phyloP scores from a whole-genome alignment of 2,329 filamentous ascomycete genomes.

The Fusarium foetens region DNA sequence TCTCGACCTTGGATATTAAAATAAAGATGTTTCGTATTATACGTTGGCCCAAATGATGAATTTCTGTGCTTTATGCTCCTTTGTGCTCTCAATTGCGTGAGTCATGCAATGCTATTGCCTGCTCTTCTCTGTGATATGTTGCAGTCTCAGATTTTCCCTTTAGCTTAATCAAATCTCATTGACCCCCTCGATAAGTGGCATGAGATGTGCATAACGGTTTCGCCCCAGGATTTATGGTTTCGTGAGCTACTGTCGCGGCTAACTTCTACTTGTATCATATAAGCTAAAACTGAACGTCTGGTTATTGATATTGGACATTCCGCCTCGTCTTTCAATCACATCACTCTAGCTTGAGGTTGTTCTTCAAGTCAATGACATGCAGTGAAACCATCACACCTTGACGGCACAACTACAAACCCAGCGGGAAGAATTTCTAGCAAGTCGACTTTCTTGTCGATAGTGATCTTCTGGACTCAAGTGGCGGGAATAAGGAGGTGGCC shows the following conservation, averaged over 20 bases:
- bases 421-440: too few relatives aligned
- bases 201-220: neutral
- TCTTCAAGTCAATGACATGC: neutral
- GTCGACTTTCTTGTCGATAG: neutral
- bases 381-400: neutral
- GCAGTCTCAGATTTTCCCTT: neutral
- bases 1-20: neutral
- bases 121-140: neutral
- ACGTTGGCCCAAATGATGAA: too few relatives aligned
- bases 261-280: neutral
- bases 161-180: neutral
- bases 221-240: neutral
- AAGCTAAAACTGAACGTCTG: neutral
- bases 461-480: neutral
- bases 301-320: neutral
- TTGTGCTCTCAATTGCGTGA: neutral
- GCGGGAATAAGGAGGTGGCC: neutral
- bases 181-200: neutral
- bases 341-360: neutral
- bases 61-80: neutral
- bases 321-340: neutral
- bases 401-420: neutral
- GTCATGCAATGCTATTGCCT: neutral
- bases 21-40: neutral
- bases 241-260: neutral